Conservation (phyloP, 805 yeast genomes). For the Torulaspora delbrueckii region DNA sequence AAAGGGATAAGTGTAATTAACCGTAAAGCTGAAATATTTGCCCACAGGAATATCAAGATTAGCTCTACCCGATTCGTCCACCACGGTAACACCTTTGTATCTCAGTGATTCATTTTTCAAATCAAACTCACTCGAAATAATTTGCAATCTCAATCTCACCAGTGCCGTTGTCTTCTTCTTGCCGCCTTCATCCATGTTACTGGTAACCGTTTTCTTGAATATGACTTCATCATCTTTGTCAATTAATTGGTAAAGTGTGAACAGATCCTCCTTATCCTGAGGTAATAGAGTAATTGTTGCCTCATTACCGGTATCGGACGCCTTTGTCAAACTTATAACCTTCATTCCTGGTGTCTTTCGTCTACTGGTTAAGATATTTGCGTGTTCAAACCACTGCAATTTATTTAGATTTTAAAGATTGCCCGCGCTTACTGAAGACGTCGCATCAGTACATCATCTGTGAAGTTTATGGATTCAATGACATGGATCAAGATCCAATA, state of each 20-base stretch:
- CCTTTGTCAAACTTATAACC: slow-evolving; percentile 15
- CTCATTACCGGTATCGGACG: slow-evolving; percentile 17
- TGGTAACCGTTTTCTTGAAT: slow-evolving; percentile 55
- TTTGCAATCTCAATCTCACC: slow-evolving; percentile 53
- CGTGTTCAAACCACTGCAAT: neutral
- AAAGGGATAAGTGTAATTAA: slow-evolving; percentile 64
- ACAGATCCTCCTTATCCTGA: slow-evolving; percentile 86
- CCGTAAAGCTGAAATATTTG: slow-evolving; percentile 81
- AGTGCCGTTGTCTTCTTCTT: slow-evolving; percentile 60
- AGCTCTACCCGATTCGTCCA: slow-evolving; percentile 40
- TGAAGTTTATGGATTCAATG: neutral
- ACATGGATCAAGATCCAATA: neutral
- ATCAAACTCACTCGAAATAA: slow-evolving; percentile 72
- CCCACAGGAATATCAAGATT: slow-evolving; percentile 77
- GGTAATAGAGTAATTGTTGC: slow-evolving; percentile 55
- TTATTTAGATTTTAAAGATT: neutral
- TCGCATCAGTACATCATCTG: neutral
- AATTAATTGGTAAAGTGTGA: slow-evolving; percentile 79
- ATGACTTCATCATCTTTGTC: slow-evolving; percentile 71
- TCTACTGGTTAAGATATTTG: neutral
- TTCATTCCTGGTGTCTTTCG: slow-evolving; percentile 16
- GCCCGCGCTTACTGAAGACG: neutral
- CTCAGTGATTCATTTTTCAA: slow-evolving; percentile 74
- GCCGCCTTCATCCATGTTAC: slow-evolving; percentile 63
- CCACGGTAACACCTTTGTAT: slow-evolving; percentile 65